Evolutionary conservation across 1,284 basidiomycete species (phyloP).

Genomic region (Gymnopus androsaceus): DNA sequence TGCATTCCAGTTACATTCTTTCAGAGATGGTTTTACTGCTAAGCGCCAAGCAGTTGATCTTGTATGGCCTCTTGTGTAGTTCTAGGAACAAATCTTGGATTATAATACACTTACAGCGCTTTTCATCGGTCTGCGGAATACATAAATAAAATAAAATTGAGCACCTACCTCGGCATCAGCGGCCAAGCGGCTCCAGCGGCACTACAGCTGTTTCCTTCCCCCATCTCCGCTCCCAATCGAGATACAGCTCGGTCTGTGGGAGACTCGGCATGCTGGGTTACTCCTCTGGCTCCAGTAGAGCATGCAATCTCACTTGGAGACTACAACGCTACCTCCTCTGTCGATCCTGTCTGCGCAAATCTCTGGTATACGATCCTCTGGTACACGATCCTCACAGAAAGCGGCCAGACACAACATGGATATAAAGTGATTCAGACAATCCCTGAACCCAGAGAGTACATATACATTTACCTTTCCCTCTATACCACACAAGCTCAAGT

Average conservation of each 20-base stretch:
- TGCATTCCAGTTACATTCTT: no score
- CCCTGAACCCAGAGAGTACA: neutral
- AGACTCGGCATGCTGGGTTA: conserved; percentile 9
- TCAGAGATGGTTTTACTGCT: no score
- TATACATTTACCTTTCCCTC: neutral
- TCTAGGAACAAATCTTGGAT: no score
- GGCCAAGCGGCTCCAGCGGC: no score
- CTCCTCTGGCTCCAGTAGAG: neutral
- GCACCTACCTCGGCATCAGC: no score
- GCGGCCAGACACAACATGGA: neutral
- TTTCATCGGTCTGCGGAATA: no score
- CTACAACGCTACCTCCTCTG: neutral
- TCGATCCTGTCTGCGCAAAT: conserved; percentile 3
- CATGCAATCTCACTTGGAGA: neutral
- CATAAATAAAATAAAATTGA: no score
- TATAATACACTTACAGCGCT: no score
- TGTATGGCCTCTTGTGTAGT: no score
- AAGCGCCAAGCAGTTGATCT: no score
- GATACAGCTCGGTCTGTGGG: conserved; percentile 2
- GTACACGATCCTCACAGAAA: conserved; percentile 1
- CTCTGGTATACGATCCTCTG: no score
- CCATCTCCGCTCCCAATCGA: neutral
- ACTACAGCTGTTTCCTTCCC: no score
- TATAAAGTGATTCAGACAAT: neutral
- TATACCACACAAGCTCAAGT: neutral